phyloP scores from a whole-genome alignment of 2,329 filamentous ascomycete species.

The Arachnomyces sp. region DNA sequence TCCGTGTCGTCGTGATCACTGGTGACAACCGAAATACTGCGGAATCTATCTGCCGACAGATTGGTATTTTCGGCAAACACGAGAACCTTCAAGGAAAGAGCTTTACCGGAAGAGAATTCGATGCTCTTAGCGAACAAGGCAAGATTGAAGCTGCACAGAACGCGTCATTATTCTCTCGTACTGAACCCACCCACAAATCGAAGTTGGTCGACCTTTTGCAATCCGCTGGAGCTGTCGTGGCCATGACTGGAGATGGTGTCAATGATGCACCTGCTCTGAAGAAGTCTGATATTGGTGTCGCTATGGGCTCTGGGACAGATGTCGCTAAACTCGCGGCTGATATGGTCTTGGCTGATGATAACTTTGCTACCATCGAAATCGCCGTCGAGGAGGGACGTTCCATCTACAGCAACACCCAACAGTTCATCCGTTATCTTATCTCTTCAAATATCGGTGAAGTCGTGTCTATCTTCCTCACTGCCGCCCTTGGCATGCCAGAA shows the following conservation, averaged over 20 bases:
- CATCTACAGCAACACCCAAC: slow-evolving; percentile 99
- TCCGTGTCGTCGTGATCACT: slow-evolving; percentile 95
- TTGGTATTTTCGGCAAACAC: slow-evolving; percentile 75
- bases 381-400: slow-evolving; percentile 95
- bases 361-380: slow-evolving; percentile 94
- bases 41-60: slow-evolving; percentile 94
- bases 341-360: slow-evolving; percentile 97
- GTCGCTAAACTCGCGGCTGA: slow-evolving; percentile 94
- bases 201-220: slow-evolving; percentile 94
- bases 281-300: slow-evolving; percentile 97
- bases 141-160: slow-evolving; percentile 75
- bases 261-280: slow-evolving; percentile 97
- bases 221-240: slow-evolving; percentile 84
- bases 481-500: slow-evolving; percentile 93
- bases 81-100: slow-evolving; percentile 88
- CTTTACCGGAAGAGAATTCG: slow-evolving; percentile 91
- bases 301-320: slow-evolving; percentile 96
- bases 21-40: slow-evolving; percentile 97
- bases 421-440: slow-evolving; percentile 98
- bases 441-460: slow-evolving; percentile 99
- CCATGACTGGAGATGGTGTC: slow-evolving; percentile 98
- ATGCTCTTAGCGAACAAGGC: slow-evolving; percentile 67
- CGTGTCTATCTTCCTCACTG: slow-evolving; percentile 96
- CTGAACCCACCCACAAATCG: slow-evolving; percentile 94
- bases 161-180: slow-evolving; percentile 89